A percentile compares a stretch with the other conserved stretches of the same genome.
These are phyloP conservation scores for Pogostemon cablin DNA, from an alignment of 257 asterid species.

Conservation along the genomic window DNA sequence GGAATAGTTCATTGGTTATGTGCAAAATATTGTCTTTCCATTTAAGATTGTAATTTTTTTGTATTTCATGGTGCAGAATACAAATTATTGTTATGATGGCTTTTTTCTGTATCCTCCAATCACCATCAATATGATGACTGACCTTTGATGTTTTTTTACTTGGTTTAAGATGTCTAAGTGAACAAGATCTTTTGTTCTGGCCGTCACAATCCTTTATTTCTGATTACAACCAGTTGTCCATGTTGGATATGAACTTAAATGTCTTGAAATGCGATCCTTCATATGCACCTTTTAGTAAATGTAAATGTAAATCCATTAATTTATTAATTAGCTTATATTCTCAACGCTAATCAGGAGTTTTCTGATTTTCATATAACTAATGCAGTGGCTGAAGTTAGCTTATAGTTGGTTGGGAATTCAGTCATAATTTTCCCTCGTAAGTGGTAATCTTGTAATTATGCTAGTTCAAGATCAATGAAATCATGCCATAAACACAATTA, in stretches of 20 bases:
- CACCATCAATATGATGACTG: slow-evolving; percentile 13
- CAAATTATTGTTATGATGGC: slow-evolving; percentile 9
- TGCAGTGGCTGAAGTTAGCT: neutral
- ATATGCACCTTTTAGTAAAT: neutral
- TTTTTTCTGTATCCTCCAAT: slow-evolving; percentile 8
- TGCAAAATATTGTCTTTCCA: neutral
- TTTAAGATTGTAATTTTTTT: neutral
- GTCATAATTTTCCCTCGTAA: no score
- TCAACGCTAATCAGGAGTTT: neutral
- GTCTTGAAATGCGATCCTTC: neutral
- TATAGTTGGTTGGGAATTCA: no score
- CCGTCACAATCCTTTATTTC: slow-evolving; percentile 1
- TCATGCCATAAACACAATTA: no score
- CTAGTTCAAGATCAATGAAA: no score
- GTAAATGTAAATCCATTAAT: neutral
- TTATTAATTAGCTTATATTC: neutral
- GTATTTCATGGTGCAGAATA: slow-evolving; percentile 22
- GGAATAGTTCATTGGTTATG: slow-evolving; percentile 9
- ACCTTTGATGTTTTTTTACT: slow-evolving; percentile 5
- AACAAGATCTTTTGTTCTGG: neutral
- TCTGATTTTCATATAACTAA: neutral
- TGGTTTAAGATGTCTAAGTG: slow-evolving; percentile 27
- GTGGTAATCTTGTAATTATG: no score
- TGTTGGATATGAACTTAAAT: slow-evolving; percentile 19
- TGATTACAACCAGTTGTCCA: neutral